Percentiles rank a stretch among this genome's conserved stretches.
Conservation (phyloP, 257 asterid species). For the Solanum bulbocastanum region DNA sequence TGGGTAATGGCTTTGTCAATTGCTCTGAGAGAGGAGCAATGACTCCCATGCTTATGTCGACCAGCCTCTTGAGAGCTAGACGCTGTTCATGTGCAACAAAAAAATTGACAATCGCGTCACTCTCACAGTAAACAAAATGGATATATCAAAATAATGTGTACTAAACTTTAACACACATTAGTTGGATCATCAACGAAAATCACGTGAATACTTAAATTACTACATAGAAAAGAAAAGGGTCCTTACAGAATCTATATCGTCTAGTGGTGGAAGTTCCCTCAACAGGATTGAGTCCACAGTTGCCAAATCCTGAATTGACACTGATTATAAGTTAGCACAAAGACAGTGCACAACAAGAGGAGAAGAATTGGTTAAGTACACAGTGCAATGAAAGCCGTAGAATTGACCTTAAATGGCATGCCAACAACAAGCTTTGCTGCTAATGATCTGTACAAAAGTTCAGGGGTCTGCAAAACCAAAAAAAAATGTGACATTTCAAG, state of each 20-base stretch:
- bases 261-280: slow-evolving; percentile 82
- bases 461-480: slow-evolving; percentile 58
- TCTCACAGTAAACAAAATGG: not conserved
- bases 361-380: slow-evolving; percentile 2
- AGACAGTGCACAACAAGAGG: not conserved
- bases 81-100: slow-evolving; percentile 39
- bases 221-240: not conserved
- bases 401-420: slow-evolving; percentile 89
- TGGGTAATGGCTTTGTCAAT: slow-evolving; percentile 78
- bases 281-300: slow-evolving; percentile 92
- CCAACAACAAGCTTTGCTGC: slow-evolving; percentile 88
- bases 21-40: slow-evolving; percentile 90
- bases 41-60: slow-evolving; percentile 93
- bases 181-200: not conserved
- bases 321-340: slow-evolving; percentile 1
- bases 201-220: not conserved
- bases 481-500: not conserved
- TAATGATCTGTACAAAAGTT: slow-evolving; percentile 69
- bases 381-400: not conserved
- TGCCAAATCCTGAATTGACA: slow-evolving; percentile 67
- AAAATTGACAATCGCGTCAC: slow-evolving; percentile 7
- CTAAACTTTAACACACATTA: not conserved
- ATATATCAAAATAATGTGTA: not conserved
- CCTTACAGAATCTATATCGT: slow-evolving; percentile 83
- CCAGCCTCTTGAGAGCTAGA: slow-evolving; percentile 78